These are phyloP conservation scores for Calonectria pteridis DNA, from an alignment of 2,329 filamentous ascomycete genomes.

Conservation along the genomic window DNA sequence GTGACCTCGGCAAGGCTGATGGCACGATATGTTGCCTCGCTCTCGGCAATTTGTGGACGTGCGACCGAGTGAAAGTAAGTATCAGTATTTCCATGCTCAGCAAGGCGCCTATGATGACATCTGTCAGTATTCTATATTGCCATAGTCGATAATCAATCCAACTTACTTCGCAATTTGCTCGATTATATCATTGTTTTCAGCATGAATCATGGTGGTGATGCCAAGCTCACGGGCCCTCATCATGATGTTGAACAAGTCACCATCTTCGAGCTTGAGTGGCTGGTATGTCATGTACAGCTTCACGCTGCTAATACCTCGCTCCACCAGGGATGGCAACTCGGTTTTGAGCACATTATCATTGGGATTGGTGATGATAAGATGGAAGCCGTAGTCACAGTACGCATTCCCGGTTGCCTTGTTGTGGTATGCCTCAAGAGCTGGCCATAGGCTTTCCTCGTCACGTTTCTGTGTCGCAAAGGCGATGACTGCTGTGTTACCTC, in stretches of 20 bases:
- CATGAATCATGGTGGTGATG: conserved; percentile 68
- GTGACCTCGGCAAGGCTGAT: conserved; percentile 16
- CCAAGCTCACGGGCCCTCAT: conserved; percentile 47
- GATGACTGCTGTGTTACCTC: conserved; percentile 70
- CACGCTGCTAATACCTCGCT: conserved; percentile 59
- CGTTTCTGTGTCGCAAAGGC: conserved; percentile 68
- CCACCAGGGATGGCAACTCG: conserved; percentile 52
- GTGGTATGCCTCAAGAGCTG: conserved; percentile 62
- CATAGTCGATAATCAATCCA: accelerated
- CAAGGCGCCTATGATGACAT: conserved; percentile 53
- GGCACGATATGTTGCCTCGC: conserved; percentile 17
- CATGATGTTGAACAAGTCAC: conserved; percentile 64
- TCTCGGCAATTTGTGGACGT: conserved; percentile 13
- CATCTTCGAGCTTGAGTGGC: conserved; percentile 61
- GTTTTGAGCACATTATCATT: conserved; percentile 51
- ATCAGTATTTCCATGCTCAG: conserved; percentile 59
- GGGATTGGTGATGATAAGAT: conserved; percentile 63
- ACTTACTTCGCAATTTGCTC: conserved; percentile 62
- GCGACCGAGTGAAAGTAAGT: conserved; percentile 59
- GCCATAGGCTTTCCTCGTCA: conserved; percentile 57
- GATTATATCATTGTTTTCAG: conserved; percentile 66
- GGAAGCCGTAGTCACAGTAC: conserved; percentile 70
- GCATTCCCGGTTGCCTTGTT: conserved; percentile 56
- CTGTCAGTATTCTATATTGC: not conserved
- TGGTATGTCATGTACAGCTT: conserved; percentile 68